Conservation (phyloP, 768 basidiomycete genomes). For the Panaeolus papilionaceus region DNA sequence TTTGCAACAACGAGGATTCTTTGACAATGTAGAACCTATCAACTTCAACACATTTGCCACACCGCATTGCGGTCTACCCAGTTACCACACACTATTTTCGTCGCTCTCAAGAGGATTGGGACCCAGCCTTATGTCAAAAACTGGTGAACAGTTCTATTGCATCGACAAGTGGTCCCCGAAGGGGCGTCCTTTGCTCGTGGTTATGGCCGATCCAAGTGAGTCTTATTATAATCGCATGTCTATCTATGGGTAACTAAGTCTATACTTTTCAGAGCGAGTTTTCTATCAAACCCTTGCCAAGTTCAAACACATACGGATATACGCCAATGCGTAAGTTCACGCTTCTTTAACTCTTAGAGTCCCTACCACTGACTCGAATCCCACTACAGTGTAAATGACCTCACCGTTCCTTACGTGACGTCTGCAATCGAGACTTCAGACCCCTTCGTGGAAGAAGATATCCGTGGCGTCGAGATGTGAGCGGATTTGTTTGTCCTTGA, state of each 20-base stretch:
- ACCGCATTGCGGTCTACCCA: slow-evolving; percentile 79
- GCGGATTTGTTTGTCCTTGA: slow-evolving; percentile 27
- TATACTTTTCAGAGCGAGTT: slow-evolving; percentile 55
- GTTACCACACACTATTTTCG: slow-evolving; percentile 66
- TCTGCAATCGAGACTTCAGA: slow-evolving; percentile 75
- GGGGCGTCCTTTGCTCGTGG: slow-evolving; percentile 71
- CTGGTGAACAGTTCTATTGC: slow-evolving; percentile 81
- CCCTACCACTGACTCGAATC: not conserved
- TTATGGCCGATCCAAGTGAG: slow-evolving; percentile 82
- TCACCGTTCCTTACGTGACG: slow-evolving; percentile 84
- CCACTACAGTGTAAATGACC: slow-evolving; percentile 63
- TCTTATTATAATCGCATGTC: not conserved
- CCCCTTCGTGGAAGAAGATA: slow-evolving; percentile 61
- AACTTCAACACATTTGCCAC: slow-evolving; percentile 89
- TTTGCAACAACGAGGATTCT: slow-evolving; percentile 72
- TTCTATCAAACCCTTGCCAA: slow-evolving; percentile 75
- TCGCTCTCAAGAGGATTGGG: slow-evolving; percentile 61
- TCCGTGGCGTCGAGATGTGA: slow-evolving; percentile 69
- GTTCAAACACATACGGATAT: slow-evolving; percentile 77
- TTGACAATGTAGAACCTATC: slow-evolving; percentile 69
- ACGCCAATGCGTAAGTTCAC: slow-evolving; percentile 74
- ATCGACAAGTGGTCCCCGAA: slow-evolving; percentile 74
- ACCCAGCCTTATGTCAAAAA: slow-evolving; percentile 73
- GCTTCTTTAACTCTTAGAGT: not conserved
- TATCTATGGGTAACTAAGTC: slow-evolving; percentile 13